Conservation (phyloP, 306 rosid genomes). For the Carpinus viminea region DNA sequence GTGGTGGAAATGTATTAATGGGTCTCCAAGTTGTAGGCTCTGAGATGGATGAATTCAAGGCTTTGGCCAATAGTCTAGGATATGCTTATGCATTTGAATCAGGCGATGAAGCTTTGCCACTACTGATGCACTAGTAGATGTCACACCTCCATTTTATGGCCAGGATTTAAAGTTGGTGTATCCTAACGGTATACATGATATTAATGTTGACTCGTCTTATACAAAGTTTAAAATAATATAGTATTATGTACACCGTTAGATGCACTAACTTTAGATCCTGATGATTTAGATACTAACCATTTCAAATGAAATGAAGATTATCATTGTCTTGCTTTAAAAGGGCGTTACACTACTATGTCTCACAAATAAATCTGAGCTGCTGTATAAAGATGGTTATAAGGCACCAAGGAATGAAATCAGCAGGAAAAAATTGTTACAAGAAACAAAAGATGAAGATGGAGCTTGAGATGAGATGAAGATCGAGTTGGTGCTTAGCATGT, state of each 20-base stretch:
- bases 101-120: slow-evolving; percentile 30
- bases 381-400: background rate
- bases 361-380: background rate
- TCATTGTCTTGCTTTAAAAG: background rate
- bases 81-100: slow-evolving; percentile 40
- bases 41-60: slow-evolving; percentile 38
- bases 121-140: slow-evolving; percentile 6
- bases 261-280: no score
- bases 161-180: no score
- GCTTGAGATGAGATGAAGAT: background rate
- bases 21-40: slow-evolving; percentile 43
- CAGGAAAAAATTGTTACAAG: background rate
- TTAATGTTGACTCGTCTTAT: no score
- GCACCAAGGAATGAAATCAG: background rate
- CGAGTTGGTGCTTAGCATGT: background rate
- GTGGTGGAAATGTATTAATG: slow-evolving; percentile 52
- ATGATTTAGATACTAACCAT: no score
- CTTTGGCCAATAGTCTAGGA: slow-evolving; percentile 36
- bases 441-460: background rate
- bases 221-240: no score
- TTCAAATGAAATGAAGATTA: no score
- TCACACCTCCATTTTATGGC: no score
- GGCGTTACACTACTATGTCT: background rate
- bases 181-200: no score
- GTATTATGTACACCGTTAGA: no score